A percentile compares a stretch with the other conserved stretches of the same genome.
phyloP scores from a whole-genome alignment of 495 filamentous ascomycete genomes.

The Penicillium silybi region DNA sequence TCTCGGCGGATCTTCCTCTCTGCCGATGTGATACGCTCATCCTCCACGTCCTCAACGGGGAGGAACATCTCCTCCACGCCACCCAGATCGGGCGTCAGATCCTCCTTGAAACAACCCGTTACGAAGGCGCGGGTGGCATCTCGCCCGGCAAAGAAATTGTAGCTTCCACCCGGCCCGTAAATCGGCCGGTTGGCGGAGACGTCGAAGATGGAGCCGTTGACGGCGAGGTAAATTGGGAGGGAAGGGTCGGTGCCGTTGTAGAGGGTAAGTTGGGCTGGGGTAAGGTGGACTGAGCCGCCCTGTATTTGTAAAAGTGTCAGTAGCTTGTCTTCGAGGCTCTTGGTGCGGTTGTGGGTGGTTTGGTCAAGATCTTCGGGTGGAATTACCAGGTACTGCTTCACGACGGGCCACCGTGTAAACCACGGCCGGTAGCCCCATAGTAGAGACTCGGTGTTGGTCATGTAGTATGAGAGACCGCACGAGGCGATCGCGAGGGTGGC shows the following conservation, averaged over 20 bases:
- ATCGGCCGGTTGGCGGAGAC: conserved; percentile 68
- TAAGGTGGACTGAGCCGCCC: conserved; percentile 58
- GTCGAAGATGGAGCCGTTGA: conserved; percentile 95
- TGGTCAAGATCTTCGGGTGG: background rate
- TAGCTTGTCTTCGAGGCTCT: background rate
- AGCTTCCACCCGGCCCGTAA: conserved; percentile 88
- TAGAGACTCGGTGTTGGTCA: conserved; percentile 65
- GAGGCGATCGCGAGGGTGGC: conserved; percentile 66
- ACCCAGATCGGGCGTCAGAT: conserved; percentile 74
- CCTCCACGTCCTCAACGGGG: conserved; percentile 63
- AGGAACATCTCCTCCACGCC: conserved; percentile 90
- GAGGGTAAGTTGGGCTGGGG: conserved; percentile 62
- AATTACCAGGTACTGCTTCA: conserved; percentile 60
- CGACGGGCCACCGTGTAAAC: conserved; percentile 57
- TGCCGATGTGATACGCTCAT: conserved; percentile 40
- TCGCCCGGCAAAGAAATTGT: conserved; percentile 79
- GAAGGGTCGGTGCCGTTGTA: conserved; percentile 75
- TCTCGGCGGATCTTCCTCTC: conserved; percentile 55
- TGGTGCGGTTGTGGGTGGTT: background rate
- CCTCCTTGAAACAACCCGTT: conserved; percentile 92
- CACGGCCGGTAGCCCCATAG: conserved; percentile 68
- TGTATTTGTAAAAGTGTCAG: conserved; percentile 21
- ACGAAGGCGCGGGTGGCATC: conserved; percentile 90
- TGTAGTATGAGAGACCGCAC: conserved; percentile 70
- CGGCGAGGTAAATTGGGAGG: conserved; percentile 82